These are phyloP conservation scores for Euryodendron excelsum DNA, from an alignment of 148 eudicot species.

Conservation along the genomic window DNA sequence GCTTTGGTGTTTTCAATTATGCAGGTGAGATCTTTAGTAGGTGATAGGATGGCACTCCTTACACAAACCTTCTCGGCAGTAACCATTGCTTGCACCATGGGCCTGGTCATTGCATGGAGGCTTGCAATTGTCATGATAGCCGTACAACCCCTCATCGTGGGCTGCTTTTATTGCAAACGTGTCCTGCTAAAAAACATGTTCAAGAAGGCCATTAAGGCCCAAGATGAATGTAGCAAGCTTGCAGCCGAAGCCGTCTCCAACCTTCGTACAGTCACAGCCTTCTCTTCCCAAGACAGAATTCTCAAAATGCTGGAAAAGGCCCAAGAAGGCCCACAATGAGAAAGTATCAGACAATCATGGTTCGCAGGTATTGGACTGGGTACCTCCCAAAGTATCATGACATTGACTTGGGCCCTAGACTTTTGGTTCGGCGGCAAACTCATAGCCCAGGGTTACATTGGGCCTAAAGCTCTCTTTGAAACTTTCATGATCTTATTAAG, in stretches of 20 bases:
- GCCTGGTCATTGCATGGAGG: slow-evolving; percentile 72
- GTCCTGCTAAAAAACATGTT: slow-evolving; percentile 76
- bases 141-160: slow-evolving; percentile 66
- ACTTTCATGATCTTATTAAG: slow-evolving; percentile 77
- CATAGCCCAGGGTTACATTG: slow-evolving; percentile 47
- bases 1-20: background rate
- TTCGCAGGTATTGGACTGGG: slow-evolving; percentile 80
- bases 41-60: slow-evolving; percentile 72
- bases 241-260: slow-evolving; percentile 88
- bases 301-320: slow-evolving; percentile 65
- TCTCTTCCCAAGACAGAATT: slow-evolving; percentile 67
- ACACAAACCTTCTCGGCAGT: slow-evolving; percentile 82
- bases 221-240: slow-evolving; percentile 63
- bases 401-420: slow-evolving; percentile 71
- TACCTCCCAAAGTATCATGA: slow-evolving; percentile 53
- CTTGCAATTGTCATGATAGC: slow-evolving; percentile 76
- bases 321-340: slow-evolving; percentile 65
- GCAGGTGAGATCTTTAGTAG: slow-evolving; percentile 84
- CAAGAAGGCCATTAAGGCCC: slow-evolving; percentile 66
- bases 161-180: slow-evolving; percentile 56
- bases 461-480: slow-evolving; percentile 52
- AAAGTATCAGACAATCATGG: slow-evolving; percentile 71
- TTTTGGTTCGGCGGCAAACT: slow-evolving; percentile 88
- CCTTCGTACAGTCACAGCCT: slow-evolving; percentile 72
- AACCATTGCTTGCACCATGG: slow-evolving; percentile 70